Evolutionary conservation across 305 asterid genomes (phyloP).

Genomic region (Fraxinus paxiana): DNA sequence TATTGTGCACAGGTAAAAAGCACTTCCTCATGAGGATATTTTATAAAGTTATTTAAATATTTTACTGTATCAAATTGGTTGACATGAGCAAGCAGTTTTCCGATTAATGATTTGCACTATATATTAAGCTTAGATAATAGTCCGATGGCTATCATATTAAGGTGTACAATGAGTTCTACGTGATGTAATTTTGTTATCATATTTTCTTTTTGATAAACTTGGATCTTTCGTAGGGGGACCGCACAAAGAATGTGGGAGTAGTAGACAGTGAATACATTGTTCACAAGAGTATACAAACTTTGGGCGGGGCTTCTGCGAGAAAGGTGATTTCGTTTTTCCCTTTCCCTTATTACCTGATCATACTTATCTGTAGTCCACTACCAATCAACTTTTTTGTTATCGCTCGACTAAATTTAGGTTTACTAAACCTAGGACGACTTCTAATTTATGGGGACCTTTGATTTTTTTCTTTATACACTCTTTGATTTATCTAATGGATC

Average conservation of each 20-base stretch:
- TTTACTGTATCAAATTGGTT: background rate
- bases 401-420: background rate
- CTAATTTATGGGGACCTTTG: background rate
- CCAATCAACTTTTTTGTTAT: background rate
- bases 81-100: conserved; percentile 4
- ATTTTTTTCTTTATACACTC: background rate
- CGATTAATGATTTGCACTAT: background rate
- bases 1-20: conserved; percentile 86
- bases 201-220: conserved; percentile 13
- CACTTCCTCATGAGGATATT: background rate
- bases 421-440: background rate
- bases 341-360: background rate
- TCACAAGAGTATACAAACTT: conserved; percentile 93
- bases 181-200: background rate
- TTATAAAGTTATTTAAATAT: background rate
- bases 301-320: conserved; percentile 75
- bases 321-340: conserved; percentile 41
- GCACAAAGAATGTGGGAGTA: conserved; percentile 82
- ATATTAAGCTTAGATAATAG: background rate
- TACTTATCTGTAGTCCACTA: background rate
- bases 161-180: background rate
- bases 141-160: background rate
- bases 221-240: conserved; percentile 64
- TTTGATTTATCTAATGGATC: background rate
- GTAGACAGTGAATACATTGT: conserved; percentile 89